These are phyloP conservation scores for Saccharomycopsis lassenensis DNA, from an alignment of 805 yeast species.

Conservation along the genomic window DNA sequence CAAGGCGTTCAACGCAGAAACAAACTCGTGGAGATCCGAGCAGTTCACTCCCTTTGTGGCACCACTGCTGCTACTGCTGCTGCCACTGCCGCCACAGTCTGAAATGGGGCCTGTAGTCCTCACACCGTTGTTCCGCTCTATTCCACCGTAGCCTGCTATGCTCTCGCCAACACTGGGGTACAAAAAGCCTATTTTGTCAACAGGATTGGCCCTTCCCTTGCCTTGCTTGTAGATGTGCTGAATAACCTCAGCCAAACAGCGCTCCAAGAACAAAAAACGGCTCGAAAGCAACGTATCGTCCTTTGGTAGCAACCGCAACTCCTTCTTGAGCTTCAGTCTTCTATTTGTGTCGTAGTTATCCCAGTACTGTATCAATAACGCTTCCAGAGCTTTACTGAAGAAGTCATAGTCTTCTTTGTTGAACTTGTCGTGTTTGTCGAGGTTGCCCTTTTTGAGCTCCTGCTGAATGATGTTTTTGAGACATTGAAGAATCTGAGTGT, in stretches of 20 bases:
- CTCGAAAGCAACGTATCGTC: background rate
- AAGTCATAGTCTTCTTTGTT: conserved; percentile 13
- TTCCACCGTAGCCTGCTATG: background rate
- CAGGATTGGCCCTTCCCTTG: conserved; percentile 1
- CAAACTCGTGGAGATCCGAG: conserved; percentile 12
- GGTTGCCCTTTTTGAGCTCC: too few species aligned
- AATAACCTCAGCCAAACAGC: too few species aligned
- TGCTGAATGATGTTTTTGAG: too few species aligned
- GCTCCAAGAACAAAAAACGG: too few species aligned
- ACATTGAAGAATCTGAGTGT: too few species aligned
- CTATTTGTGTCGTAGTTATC: conserved; percentile 8
- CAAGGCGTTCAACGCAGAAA: conserved; percentile 11
- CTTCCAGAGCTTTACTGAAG: conserved; percentile 12
- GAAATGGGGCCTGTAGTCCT: background rate
- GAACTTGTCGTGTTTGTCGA: conserved; percentile 2
- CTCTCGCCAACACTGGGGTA: conserved; percentile 6
- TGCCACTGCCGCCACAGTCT: background rate
- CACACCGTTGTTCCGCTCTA: background rate
- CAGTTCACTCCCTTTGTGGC: background rate
- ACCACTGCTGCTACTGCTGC: background rate
- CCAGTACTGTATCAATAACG: conserved; percentile 12
- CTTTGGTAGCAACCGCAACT: conserved; percentile 1
- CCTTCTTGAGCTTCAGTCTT: conserved; percentile 7
- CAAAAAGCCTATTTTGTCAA: conserved; percentile 7
- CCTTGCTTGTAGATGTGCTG: conserved; percentile 2